Base-by-base conservation (phyloP, 768 basidiomycete species). In the Termitomyces sp. region DNA sequence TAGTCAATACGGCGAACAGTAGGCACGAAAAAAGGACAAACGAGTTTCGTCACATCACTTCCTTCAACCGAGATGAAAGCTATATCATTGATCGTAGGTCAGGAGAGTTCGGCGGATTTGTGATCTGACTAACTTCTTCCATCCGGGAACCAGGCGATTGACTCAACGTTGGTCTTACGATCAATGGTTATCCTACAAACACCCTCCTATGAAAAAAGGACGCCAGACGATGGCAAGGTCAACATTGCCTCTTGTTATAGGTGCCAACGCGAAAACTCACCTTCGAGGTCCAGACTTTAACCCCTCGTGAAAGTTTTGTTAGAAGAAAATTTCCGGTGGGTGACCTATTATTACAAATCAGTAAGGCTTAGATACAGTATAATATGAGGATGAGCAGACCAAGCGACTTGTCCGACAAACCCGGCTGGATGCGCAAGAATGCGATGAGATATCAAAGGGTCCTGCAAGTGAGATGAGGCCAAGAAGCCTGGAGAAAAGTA, bases 351-450 rank as follows among this genome's bases (percentile, higher is more conserved):
- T 20, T 44, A 12, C 35, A 42, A 7, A 24, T 60, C 24, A 49
- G 20, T 52, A 53, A 53, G 45, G 50, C 33, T 52, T 35, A 12
- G 7, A 32, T 7, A 32, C 4, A 7, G 9, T 42, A 28, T n/a
- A 13, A 40, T 15, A 28, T 57, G 18, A 16, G 15, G 39, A 24
- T 12, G 6, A 11, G 42, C 46, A 36, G 40, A 53, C 88, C 90
- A 92, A 35, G 88, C 89, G 36, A 91, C 89, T 72, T 90, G 89
- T 38, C 85, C 83, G 36, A 90, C 85, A 70, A 91, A 90, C n/a
- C 87, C 87, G 63, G 84, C 80, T 5, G 86, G 76, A 67, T 91
- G 89, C 0, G 85, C 85, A 20, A 91, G 79, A 16, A 84, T 80
- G 45, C 87, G 82, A 67, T 89, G 87, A 3, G 79, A 75, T n/a